Evolutionary conservation across 177 flowering plant species (phyloP).

Genomic region (Tripterygium wilfordii): DNA sequence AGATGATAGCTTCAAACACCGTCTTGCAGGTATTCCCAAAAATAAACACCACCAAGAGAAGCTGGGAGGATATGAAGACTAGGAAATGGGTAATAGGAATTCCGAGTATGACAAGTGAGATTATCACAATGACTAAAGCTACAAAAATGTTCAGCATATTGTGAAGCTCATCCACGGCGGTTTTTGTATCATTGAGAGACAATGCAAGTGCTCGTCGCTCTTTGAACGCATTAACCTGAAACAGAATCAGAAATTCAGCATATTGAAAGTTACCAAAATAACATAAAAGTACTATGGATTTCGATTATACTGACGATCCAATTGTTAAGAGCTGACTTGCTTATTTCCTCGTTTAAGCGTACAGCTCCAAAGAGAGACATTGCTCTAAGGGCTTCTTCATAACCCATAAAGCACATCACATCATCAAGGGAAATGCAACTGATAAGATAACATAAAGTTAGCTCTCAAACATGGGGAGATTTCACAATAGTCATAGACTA

Average conservation of each 20-base stretch:
- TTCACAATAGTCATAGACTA: too few relatives aligned
- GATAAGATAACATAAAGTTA: not conserved
- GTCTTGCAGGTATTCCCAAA: slow-evolving; percentile 44
- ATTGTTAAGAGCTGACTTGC: slow-evolving; percentile 19
- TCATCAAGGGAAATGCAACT: slow-evolving; percentile 23
- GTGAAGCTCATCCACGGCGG: slow-evolving; percentile 34
- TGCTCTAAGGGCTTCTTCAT: slow-evolving; percentile 19
- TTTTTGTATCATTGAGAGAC: slow-evolving; percentile 34
- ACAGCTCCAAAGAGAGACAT: slow-evolving; percentile 15
- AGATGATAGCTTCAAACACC: slow-evolving; percentile 39
- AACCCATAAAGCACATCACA: slow-evolving; percentile 22
- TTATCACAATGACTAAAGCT: slow-evolving; percentile 16
- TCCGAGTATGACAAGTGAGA: slow-evolving; percentile 31
- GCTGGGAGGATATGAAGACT: slow-evolving; percentile 36
- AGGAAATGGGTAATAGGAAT: slow-evolving; percentile 28
- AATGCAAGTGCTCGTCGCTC: slow-evolving; percentile 27
- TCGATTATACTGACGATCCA: slow-evolving; percentile 25
- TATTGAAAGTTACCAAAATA: too few relatives aligned
- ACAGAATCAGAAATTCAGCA: not conserved
- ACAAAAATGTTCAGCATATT: slow-evolving; percentile 19
- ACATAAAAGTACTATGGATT: too few relatives aligned
- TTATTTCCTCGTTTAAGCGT: slow-evolving; percentile 11
- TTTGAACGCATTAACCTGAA: slow-evolving; percentile 22
- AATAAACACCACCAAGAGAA: slow-evolving; percentile 28
- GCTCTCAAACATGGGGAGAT: too few relatives aligned